phyloP scores from a whole-genome alignment of 2,329 filamentous ascomycete genomes.

The Microthyrium microscopicum region DNA sequence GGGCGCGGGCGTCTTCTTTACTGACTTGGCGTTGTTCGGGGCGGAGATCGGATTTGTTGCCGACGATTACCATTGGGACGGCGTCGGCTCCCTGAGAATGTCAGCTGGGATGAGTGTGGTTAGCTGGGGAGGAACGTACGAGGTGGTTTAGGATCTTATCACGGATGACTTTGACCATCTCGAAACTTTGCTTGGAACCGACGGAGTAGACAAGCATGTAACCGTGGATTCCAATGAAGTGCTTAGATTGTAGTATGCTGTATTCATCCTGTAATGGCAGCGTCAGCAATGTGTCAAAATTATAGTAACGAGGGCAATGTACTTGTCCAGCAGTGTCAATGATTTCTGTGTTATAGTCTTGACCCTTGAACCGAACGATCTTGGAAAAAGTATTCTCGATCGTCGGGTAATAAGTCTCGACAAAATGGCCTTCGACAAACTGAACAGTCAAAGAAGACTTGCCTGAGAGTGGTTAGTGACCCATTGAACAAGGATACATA shows the following conservation, averaged over 20 bases:
- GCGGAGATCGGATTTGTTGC: conserved; percentile 90
- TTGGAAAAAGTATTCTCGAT: conserved; percentile 99
- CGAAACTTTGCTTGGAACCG: conserved; percentile 79
- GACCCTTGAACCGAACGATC: conserved; percentile 78
- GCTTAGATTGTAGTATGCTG: conserved; percentile 93
- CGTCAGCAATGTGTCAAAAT: neutral
- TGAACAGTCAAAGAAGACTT: conserved; percentile 96
- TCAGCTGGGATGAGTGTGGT: neutral
- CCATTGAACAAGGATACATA: neutral
- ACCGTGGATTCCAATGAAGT: conserved; percentile 97
- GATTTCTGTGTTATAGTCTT: conserved; percentile 91
- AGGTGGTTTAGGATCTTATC: conserved; percentile 96
- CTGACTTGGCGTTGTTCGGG: conserved; percentile 87
- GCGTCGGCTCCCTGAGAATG: conserved; percentile 64
- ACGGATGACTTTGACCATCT: conserved; percentile 90
- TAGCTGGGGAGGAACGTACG: conserved; percentile 34
- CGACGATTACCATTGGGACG: conserved; percentile 86
- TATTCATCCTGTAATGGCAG: conserved; percentile 65
- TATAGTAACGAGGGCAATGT: conserved; percentile 15
- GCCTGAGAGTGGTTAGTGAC: conserved; percentile 36
- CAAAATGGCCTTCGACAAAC: conserved; percentile 94
- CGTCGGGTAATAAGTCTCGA: conserved; percentile 97
- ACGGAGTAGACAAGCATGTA: conserved; percentile 99
- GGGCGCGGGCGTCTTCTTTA: conserved; percentile 65
- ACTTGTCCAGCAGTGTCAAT: conserved; percentile 95